Conservation (phyloP, 2,329 filamentous ascomycete genomes). For the Fusarium sp. region DNA sequence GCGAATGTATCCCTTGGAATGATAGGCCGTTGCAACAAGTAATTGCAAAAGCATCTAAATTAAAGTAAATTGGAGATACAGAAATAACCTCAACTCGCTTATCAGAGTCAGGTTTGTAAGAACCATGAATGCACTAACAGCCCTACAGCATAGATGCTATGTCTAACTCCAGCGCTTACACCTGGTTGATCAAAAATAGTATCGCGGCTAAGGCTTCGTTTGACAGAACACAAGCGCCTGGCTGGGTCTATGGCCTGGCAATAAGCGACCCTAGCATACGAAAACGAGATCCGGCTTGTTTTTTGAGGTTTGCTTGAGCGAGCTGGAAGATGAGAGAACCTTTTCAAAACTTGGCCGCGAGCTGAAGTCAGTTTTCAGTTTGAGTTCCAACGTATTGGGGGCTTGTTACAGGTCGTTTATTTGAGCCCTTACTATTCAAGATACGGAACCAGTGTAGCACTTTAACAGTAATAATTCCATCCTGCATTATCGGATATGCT, state of each 20-base stretch:
- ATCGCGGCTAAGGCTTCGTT: slow-evolving; percentile 33
- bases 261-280: slow-evolving; percentile 18
- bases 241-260: not conserved
- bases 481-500: accelerated
- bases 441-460: too few species aligned
- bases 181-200: slow-evolving; percentile 36
- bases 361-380: not conserved
- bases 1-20: not conserved
- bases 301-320: not conserved
- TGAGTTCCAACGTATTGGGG: not conserved
- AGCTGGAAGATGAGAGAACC: not conserved
- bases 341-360: not conserved
- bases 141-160: not conserved
- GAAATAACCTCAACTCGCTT: not conserved
- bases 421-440: not conserved
- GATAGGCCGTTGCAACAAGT: not conserved
- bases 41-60: not conserved
- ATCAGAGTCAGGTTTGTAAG: not conserved
- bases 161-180: not conserved
- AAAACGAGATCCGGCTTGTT: not conserved
- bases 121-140: not conserved
- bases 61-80: not conserved
- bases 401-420: not conserved
- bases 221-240: slow-evolving; percentile 2
- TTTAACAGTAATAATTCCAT: not conserved